phyloP scores from a whole-genome alignment of 768 basidiomycete genomes.

The Lentinus brumalis region DNA sequence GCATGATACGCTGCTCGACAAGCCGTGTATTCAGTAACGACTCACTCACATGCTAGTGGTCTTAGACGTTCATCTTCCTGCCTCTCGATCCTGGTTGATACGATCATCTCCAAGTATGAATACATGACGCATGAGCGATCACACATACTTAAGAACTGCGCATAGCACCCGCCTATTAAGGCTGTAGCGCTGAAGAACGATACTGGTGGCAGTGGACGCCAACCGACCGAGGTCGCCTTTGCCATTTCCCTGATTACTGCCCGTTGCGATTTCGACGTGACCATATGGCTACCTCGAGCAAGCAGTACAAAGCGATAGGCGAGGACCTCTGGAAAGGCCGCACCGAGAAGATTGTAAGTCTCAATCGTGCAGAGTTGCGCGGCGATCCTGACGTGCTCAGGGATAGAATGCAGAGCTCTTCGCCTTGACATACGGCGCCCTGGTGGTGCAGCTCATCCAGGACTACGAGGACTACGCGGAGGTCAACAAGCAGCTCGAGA shows the following conservation, averaged over 20 bases:
- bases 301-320: slow-evolving; percentile 85
- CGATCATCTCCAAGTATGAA: too few relatives aligned
- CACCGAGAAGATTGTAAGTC: slow-evolving; percentile 90
- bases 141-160: too few relatives aligned
- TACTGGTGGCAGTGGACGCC: not conserved
- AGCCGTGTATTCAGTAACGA: too few relatives aligned
- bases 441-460: slow-evolving; percentile 97
- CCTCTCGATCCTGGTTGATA: too few relatives aligned
- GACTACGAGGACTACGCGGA: slow-evolving; percentile 98
- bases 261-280: too few relatives aligned
- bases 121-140: too few relatives aligned
- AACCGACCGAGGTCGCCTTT: not conserved
- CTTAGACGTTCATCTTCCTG: too few relatives aligned
- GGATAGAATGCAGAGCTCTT: slow-evolving; percentile 95
- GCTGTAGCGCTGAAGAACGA: not conserved
- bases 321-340: slow-evolving; percentile 96
- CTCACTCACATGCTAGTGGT: too few relatives aligned
- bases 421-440: slow-evolving; percentile 93
- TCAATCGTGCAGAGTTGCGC: not conserved
- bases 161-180: too few relatives aligned
- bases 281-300: slow-evolving; percentile 70
- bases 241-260: not conserved
- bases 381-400: slow-evolving; percentile 17
- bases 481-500: slow-evolving; percentile 95
- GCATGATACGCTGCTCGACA: too few relatives aligned